Percentiles rank a stretch among this genome's conserved stretches.
phyloP scores from a whole-genome alignment of 805 yeast species.

The Spathaspora boniae region DNA sequence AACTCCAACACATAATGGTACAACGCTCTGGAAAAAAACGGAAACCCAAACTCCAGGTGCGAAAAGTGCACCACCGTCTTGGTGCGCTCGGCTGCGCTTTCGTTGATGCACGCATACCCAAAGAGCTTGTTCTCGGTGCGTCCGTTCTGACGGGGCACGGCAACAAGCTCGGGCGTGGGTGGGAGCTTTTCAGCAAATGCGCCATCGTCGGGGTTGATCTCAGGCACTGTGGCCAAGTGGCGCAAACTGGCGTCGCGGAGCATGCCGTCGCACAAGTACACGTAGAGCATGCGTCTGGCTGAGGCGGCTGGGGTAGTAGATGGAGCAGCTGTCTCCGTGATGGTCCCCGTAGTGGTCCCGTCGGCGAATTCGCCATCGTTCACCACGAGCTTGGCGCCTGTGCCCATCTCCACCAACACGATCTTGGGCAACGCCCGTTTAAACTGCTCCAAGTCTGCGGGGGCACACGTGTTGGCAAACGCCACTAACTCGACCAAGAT shows the following conservation, averaged over 20 bases:
- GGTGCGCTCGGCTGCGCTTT: background rate
- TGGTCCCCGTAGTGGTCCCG: too few species aligned
- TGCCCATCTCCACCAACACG: conserved; percentile 12
- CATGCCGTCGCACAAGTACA: conserved; percentile 17
- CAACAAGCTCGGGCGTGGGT: conserved; percentile 13
- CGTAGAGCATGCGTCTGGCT: too few species aligned
- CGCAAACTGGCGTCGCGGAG: conserved; percentile 8
- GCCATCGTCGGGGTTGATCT: conserved; percentile 3
- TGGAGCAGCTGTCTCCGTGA: too few species aligned
- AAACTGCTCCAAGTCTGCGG: conserved; percentile 10
- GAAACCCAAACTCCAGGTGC: conserved; percentile 16
- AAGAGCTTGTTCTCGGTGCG: conserved; percentile 5
- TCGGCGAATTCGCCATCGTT: conserved; percentile 7
- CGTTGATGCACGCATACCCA: conserved; percentile 12
- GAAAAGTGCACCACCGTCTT: conserved; percentile 12
- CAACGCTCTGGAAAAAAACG: conserved; percentile 16
- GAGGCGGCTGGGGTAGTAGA: too few species aligned
- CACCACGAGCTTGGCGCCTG: conserved; percentile 5
- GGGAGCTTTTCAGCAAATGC: conserved; percentile 12
- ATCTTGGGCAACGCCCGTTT: conserved; percentile 14
- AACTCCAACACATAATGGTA: conserved; percentile 11
- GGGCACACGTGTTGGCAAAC: conserved; percentile 13
- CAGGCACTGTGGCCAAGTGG: background rate
- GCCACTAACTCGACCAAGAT: conserved; percentile 17
- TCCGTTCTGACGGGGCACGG: conserved; percentile 10